Base-by-base conservation (phyloP, 2,329 filamentous ascomycete species). In the Colletotrichum caudatum region DNA sequence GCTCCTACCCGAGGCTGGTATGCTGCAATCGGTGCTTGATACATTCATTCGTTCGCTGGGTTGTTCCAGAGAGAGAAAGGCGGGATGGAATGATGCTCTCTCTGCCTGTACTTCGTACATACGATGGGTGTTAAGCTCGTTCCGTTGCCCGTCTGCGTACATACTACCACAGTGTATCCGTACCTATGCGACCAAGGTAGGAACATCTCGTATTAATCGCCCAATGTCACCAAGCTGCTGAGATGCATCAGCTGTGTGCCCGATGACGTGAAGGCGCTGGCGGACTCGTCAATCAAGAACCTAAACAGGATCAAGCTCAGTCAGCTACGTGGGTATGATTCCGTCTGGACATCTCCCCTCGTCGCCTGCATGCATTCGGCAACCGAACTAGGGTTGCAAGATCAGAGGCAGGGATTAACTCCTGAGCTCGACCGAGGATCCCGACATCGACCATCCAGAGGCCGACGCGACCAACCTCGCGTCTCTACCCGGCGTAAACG, bases 351-450 rank as follows among this genome's bases (percentile, higher is more conserved):
- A 53, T 61, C 54, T 61, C 20, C 33, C 23, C 20, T 48, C n/a
- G 4, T 64, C 23, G 46, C 37, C 61, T 44, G 61, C 61, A 64
- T 56, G 26, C 54, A 23, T 57, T 39, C 62, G n/a, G 51, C 23
- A 64, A 56, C n/a, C 58, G 18, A 18, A 29, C 37, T 39, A 54
- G 62, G 56, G 14, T 44, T 54, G 53, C 54, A 63, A 46, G 46
- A 26, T 20, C 35, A 33, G 12, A 18, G 48, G 50, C 65, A 72
- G 69, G 69, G 69, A 60, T 69, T 26, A 48, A 23, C 39, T 35
- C 39, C 50, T 9, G 48, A 46, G 59, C 53, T n/a, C 66, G 54
- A 62, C 69, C 69, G 69, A 72, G 69, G 46, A 69, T 72, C 69
- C 65, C 69, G 65, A 44, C 23, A 16, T 39, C 41, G 8, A 67